Conservation (phyloP, 2,329 filamentous ascomycete genomes). For the Talaromyces piceae region DNA sequence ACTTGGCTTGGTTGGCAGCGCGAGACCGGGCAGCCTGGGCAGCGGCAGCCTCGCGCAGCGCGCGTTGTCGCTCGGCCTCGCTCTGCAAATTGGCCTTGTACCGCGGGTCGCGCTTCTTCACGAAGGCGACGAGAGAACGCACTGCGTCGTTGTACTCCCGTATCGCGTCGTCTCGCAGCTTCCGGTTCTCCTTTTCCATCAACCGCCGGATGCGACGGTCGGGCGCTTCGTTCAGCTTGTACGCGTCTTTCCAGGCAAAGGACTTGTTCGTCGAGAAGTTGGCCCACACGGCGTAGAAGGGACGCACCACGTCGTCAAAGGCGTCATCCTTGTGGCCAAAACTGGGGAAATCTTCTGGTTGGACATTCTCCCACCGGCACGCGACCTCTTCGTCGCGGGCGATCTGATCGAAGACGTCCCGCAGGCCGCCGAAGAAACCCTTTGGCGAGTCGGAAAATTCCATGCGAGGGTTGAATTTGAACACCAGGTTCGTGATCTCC, state of each 20-base stretch:
- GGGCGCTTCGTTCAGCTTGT: slow-evolving; percentile 75
- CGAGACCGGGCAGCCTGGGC: slow-evolving; percentile 78
- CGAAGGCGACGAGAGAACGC: slow-evolving; percentile 75
- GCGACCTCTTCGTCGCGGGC: slow-evolving; percentile 72
- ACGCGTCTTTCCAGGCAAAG: slow-evolving; percentile 84
- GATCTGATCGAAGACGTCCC: slow-evolving; percentile 70
- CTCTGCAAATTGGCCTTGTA: slow-evolving; percentile 70
- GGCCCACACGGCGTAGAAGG: slow-evolving; percentile 76
- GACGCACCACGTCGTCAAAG: slow-evolving; percentile 68
- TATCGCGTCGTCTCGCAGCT: slow-evolving; percentile 69
- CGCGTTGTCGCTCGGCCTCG: slow-evolving; percentile 71
- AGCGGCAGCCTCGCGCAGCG: slow-evolving; percentile 67
- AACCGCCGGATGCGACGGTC: slow-evolving; percentile 73
- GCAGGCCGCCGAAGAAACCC: slow-evolving; percentile 78
- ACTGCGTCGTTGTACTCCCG: slow-evolving; percentile 92
- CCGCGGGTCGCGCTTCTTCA: slow-evolving; percentile 83
- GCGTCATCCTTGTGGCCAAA: slow-evolving; percentile 72
- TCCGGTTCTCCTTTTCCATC: slow-evolving; percentile 95
- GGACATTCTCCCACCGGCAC: slow-evolving; percentile 54
- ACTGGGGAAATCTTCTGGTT: slow-evolving; percentile 62
- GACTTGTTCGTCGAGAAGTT: slow-evolving; percentile 76
- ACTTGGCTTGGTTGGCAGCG: slow-evolving; percentile 69
- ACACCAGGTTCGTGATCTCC: slow-evolving; percentile 70
- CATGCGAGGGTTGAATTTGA: slow-evolving; percentile 69
- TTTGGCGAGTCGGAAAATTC: slow-evolving; percentile 71